Evolutionary conservation across 352 stramenopile genomes (phyloP).

Genomic region (Poterioochromonas sp.): DNA sequence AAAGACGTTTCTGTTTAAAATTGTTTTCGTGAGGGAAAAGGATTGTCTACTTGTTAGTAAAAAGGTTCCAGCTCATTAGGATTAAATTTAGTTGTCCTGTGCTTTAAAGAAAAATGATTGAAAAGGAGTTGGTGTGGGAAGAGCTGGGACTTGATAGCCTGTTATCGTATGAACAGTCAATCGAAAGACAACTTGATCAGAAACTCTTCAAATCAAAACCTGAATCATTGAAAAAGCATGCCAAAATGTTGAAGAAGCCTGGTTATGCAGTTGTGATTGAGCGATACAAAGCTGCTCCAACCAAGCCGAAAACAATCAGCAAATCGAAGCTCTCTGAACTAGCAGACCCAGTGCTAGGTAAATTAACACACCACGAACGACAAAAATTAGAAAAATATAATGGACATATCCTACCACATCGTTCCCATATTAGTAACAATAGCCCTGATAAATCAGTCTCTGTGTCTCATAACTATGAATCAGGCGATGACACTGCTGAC

Average conservation of each 20-base stretch:
- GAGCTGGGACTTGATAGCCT: not conserved
- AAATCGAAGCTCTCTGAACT: not conserved
- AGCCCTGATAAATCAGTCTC: too few species aligned
- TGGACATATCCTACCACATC: too few species aligned
- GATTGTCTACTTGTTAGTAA: too few species aligned
- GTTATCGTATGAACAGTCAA: too few species aligned
- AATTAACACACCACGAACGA: not conserved
- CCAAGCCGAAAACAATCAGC: not conserved
- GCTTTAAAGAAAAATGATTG: not conserved
- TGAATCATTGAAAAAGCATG: not conserved
- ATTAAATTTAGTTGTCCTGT: too few species aligned
- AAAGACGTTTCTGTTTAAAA: too few species aligned
- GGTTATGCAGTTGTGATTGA: not conserved
- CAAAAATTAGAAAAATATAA: not conserved
- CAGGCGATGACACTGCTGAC: not conserved
- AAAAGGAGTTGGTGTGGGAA: slow-evolving; percentile 7
- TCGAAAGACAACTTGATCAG: not conserved
- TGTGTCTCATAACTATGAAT: too few species aligned
- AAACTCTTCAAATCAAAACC: not conserved
- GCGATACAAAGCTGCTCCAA: not conserved
- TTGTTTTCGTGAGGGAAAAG: too few species aligned
- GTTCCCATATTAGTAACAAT: too few species aligned
- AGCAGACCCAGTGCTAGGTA: not conserved
- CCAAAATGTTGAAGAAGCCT: not conserved
- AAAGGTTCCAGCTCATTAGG: too few species aligned